Conservation (phyloP, 179 eudicot genomes). For the Spinacia oleracea region DNA sequence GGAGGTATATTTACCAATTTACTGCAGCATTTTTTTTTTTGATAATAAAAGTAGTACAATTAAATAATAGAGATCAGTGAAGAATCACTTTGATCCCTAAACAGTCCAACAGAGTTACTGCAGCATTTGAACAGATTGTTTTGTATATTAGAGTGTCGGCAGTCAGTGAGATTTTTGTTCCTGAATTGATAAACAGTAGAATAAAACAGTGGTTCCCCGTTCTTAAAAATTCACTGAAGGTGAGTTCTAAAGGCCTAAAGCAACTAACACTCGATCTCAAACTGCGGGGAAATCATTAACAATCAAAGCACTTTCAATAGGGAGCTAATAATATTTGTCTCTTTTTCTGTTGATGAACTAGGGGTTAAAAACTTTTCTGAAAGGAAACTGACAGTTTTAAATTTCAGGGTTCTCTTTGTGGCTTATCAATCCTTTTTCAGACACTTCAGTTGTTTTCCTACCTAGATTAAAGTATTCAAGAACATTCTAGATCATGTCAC, state of each 20-base stretch:
- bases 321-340: neutral
- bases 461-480: neutral
- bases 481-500: neutral
- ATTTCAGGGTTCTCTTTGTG: neutral
- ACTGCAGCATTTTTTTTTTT: too few relatives aligned
- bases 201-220: neutral
- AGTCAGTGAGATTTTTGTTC: too few relatives aligned
- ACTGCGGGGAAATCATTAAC: neutral
- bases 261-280: neutral
- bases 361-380: neutral
- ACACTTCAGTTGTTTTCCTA: neutral
- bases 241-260: neutral
- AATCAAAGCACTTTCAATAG: neutral
- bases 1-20: too few relatives aligned
- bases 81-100: too few relatives aligned
- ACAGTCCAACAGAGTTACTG: too few relatives aligned
- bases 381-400: neutral
- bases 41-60: too few relatives aligned
- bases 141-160: too few relatives aligned
- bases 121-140: too few relatives aligned
- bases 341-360: neutral
- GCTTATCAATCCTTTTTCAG: neutral
- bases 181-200: neutral
- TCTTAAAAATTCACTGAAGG: neutral
- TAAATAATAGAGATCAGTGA: too few relatives aligned